Evolutionary conservation across 2,329 filamentous ascomycete genomes (phyloP).

Genomic region (Cercospora beticola): DNA sequence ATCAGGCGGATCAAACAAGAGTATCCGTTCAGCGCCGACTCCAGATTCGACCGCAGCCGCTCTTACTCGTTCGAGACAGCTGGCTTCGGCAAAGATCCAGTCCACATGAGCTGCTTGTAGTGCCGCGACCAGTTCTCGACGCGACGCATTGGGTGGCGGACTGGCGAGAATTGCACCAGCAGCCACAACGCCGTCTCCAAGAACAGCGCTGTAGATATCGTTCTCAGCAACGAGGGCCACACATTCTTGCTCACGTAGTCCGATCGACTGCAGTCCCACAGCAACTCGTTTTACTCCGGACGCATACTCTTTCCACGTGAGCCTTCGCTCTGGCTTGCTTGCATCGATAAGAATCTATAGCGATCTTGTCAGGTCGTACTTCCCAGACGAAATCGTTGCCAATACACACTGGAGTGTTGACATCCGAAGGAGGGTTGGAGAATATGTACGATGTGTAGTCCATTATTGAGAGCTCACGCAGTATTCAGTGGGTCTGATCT

Average conservation of each 20-base stretch:
- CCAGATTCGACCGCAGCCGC: background rate
- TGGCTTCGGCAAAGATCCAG: background rate
- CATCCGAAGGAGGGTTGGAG: background rate
- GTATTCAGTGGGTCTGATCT: background rate
- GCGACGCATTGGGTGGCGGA: background rate
- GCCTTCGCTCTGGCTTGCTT: background rate
- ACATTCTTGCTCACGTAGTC: background rate
- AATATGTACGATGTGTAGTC: background rate
- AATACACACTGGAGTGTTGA: background rate
- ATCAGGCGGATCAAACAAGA: background rate
- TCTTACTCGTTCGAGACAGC: background rate
- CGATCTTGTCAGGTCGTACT: background rate
- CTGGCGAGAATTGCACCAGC: background rate
- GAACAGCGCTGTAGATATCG: background rate
- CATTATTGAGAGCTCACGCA: background rate
- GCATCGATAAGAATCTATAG: background rate
- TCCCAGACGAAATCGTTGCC: background rate
- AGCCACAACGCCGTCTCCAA: background rate
- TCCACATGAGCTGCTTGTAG: background rate
- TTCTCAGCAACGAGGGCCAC: background rate
- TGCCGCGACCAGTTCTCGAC: background rate
- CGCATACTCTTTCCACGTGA: background rate
- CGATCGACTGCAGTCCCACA: background rate
- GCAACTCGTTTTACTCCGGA: background rate
- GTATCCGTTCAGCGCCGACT: background rate